phyloP scores from a whole-genome alignment of 140 eudicot species.

The Flaveria floridana region DNA sequence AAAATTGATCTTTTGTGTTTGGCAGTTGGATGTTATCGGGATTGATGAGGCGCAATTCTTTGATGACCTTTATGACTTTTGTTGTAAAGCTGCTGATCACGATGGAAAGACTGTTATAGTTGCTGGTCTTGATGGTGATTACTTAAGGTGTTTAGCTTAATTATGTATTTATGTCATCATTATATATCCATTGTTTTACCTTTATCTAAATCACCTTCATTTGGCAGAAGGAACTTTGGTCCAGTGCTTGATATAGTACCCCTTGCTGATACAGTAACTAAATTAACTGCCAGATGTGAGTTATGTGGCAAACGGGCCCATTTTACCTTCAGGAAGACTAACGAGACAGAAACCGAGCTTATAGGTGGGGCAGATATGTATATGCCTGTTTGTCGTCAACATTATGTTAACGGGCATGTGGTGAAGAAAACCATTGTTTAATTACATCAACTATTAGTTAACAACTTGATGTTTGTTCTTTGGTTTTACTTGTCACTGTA shows the following conservation, averaged over 20 bases:
- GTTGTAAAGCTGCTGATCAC: slow-evolving; percentile 82
- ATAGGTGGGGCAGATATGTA: slow-evolving; percentile 86
- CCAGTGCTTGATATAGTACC: slow-evolving; percentile 90
- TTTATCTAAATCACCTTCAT: slow-evolving; percentile 13
- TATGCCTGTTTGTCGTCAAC: slow-evolving; percentile 98
- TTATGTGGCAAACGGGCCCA: slow-evolving; percentile 74
- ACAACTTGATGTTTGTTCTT: not conserved
- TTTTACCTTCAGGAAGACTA: slow-evolving; percentile 74
- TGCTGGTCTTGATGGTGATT: slow-evolving; percentile 99
- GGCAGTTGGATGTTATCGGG: slow-evolving; percentile 92
- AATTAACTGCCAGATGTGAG: slow-evolving; percentile 90
- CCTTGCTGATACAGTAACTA: slow-evolving; percentile 80
- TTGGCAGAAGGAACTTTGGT: slow-evolving; percentile 84
- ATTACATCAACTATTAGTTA: not conserved
- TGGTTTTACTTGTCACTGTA: not conserved
- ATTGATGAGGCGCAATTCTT: slow-evolving; percentile 97
- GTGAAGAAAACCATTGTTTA: slow-evolving; percentile 33
- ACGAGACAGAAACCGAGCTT: slow-evolving; percentile 62
- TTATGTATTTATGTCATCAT: not conserved
- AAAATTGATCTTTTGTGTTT: slow-evolving; percentile 5
- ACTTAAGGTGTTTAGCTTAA: slow-evolving; percentile 58
- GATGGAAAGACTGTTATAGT: slow-evolving; percentile 79
- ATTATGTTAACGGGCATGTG: slow-evolving; percentile 57
- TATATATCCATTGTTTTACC: not conserved
- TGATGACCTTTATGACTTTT: slow-evolving; percentile 87